These are phyloP conservation scores for Podila epicladia DNA, from an alignment of 192 early-diverging fungal species.

Conservation along the genomic window DNA sequence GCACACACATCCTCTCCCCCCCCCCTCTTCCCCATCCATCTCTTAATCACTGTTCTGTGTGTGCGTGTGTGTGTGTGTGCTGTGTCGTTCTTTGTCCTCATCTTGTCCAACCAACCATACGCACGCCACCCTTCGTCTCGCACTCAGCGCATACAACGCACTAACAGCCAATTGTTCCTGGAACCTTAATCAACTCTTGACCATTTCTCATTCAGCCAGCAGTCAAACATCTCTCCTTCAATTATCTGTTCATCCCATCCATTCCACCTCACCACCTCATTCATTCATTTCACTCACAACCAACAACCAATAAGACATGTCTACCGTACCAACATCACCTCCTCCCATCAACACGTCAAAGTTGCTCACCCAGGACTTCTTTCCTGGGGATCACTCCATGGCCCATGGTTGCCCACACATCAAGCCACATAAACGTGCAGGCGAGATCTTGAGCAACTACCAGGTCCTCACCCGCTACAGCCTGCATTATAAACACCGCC, in stretches of 20 bases:
- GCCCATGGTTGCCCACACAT: conserved; percentile 43
- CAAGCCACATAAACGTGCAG: conserved; percentile 28
- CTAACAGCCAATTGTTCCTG: too few relatives aligned
- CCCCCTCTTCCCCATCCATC: too few relatives aligned
- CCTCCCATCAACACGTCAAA: conserved; percentile 30
- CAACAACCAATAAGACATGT: neutral
- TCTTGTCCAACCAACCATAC: too few relatives aligned
- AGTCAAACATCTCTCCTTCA: neutral
- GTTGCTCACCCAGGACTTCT: conserved; percentile 48
- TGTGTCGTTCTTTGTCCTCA: too few relatives aligned
- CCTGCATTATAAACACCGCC: conserved; percentile 41
- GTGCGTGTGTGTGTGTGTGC: too few relatives aligned
- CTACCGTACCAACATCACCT: conserved; percentile 13
- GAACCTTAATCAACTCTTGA: too few relatives aligned
- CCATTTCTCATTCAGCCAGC: too few relatives aligned
- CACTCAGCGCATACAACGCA: too few relatives aligned
- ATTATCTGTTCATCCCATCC: neutral
- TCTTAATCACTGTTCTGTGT: too few relatives aligned
- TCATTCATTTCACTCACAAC: neutral
- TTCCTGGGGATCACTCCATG: conserved; percentile 39
- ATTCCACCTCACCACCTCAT: too few relatives aligned
- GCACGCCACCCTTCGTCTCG: too few relatives aligned
- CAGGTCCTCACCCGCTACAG: conserved; percentile 44
- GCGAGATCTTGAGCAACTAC: conserved; percentile 44
- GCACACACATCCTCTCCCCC: too few relatives aligned